Base-by-base conservation (phyloP, 306 rosid species). In the Glycine latifolia region DNA sequence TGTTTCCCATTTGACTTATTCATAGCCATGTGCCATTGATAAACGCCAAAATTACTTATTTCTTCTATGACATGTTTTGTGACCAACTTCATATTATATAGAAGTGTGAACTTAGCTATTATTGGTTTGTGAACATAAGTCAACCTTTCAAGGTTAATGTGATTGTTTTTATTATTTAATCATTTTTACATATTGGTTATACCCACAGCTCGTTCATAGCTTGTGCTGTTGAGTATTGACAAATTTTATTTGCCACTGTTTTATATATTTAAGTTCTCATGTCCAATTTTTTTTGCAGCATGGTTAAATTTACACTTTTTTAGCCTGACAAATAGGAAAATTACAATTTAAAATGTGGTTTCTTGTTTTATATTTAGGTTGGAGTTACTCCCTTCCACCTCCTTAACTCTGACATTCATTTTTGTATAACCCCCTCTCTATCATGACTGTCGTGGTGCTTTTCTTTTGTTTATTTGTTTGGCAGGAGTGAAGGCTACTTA, bases 401-500 rank as follows among this genome's bases (percentile, higher is more conserved):
- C 53, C 73, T 44, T 39, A 75, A 79, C 71, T 59, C 48, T 20
- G 33, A 13, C 26, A 35, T 77, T 73, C 14, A 60, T 48, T 69
- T 67, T 71, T 75, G 53, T 15, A 14, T 33, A n/a, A 11, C 37
- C 62, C 52, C 56, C 9, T 20, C 67, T 72, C 52, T 33, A 33
- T 69, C 54, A 46, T 79, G 78, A 73, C 50, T 13, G 17, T 52
- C 54, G 53, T 61, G 77, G 12, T 77, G 67, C 17, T 74, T 68
- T 70, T 43, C 55, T 69, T 63, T 60, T 70, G 70, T 67, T 72
- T 63, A 39, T 66, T 68, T 71, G 68, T 49, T 75, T 83, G 89
- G 82, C 79, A 95, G 99, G 97, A n/a, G 99, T 95, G 79, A 95
- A 95, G 86, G 97, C 99, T 76, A 95, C 99, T 12, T 95, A 95